Conservation (phyloP, 176 grass and related monocot species). For the Hyparrhenia diplandra region DNA sequence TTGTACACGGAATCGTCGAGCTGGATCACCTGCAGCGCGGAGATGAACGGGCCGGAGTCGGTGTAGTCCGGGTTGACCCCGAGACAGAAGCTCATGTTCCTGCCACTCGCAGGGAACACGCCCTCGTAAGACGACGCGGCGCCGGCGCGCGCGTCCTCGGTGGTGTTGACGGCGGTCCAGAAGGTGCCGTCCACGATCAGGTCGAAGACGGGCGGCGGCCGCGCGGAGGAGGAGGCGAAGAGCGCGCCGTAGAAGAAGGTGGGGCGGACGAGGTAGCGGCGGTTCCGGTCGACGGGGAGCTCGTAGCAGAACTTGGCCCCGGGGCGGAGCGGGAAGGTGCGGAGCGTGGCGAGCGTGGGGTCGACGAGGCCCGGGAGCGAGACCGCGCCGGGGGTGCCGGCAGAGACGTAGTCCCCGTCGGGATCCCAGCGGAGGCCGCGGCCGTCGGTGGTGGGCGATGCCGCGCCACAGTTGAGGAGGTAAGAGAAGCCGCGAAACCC, state of each 20-base stretch:
- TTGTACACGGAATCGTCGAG: slow-evolving; percentile 80
- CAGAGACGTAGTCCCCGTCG: slow-evolving; percentile 37
- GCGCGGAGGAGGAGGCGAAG: not conserved
- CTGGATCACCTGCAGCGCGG: slow-evolving; percentile 74
- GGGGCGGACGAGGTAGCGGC: slow-evolving; percentile 77
- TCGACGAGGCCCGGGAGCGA: slow-evolving; percentile 38
- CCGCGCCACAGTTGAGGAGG: slow-evolving; percentile 68
- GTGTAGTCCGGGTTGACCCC: slow-evolving; percentile 66
- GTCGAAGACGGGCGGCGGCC: slow-evolving; percentile 65
- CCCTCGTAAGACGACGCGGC: slow-evolving; percentile 81
- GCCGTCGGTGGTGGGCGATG: slow-evolving; percentile 2
- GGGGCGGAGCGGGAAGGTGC: slow-evolving; percentile 44
- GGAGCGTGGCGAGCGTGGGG: slow-evolving; percentile 63
- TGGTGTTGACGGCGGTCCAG: slow-evolving; percentile 79
- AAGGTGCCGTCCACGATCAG: slow-evolving; percentile 79
- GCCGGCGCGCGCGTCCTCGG: slow-evolving; percentile 51
- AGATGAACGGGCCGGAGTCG: slow-evolving; percentile 65
- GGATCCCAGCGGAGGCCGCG: slow-evolving; percentile 55
- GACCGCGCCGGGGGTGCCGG: slow-evolving; percentile 36
- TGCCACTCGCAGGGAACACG: slow-evolving; percentile 59
- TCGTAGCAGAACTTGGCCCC: slow-evolving; percentile 71
- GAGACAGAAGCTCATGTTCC: slow-evolving; percentile 63
- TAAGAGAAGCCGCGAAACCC: slow-evolving; percentile 47
- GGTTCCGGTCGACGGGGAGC: slow-evolving; percentile 40
- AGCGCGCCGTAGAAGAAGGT: slow-evolving; percentile 70